Evolutionary conservation across 345 rosid species (phyloP).

Genomic region (Schrenkiella parvula): DNA sequence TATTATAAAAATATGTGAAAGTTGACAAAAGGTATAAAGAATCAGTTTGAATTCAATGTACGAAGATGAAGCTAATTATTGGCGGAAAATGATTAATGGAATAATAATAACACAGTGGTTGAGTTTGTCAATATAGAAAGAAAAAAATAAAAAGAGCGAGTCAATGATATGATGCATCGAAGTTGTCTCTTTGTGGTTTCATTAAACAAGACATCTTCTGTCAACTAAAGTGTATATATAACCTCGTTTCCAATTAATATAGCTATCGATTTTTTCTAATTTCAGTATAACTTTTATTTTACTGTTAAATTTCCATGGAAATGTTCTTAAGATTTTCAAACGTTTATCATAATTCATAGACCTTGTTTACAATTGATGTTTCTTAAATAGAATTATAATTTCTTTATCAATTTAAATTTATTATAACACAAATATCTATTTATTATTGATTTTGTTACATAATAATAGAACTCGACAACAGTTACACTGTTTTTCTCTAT

Average conservation of each 20-base stretch:
- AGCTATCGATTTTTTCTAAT: background rate
- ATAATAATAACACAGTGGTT: background rate
- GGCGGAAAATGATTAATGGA: conserved; percentile 4
- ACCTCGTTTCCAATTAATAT: background rate
- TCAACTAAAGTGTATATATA: background rate
- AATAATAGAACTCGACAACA: background rate
- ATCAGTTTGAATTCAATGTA: conserved; percentile 18
- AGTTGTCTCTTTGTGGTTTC: conserved; percentile 16
- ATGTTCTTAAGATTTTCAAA: background rate
- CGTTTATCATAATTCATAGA: background rate
- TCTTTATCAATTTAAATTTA: background rate
- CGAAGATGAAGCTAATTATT: conserved; percentile 22
- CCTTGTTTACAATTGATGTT: background rate
- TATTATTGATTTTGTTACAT: background rate
- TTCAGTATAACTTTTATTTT: background rate
- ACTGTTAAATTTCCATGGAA: background rate
- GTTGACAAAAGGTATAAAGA: conserved; percentile 19
- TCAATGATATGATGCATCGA: conserved; percentile 14
- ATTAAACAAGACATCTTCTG: conserved; percentile 14
- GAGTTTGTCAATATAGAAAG: conserved; percentile 15
- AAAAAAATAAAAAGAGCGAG: background rate
- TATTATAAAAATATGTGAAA: background rate
- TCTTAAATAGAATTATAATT: background rate
- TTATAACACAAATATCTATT: background rate
- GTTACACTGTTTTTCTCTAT: background rate